Evolutionary conservation across 2,329 filamentous ascomycete genomes (phyloP).

Genomic region (Botrytis tulipae): DNA sequence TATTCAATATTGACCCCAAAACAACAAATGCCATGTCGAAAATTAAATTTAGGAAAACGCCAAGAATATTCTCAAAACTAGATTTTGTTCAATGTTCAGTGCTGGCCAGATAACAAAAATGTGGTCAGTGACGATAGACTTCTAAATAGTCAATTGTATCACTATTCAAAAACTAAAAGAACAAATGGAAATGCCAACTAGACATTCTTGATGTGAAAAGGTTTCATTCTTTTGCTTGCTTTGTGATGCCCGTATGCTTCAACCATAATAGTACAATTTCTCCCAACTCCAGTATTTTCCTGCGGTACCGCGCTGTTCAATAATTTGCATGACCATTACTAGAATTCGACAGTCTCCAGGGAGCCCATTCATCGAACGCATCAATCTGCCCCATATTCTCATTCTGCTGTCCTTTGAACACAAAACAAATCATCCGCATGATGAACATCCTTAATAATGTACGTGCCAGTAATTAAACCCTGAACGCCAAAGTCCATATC

Average conservation of each 20-base stretch:
- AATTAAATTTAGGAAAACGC: not conserved
- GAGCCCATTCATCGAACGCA: not conserved
- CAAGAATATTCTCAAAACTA: not conserved
- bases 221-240: not conserved
- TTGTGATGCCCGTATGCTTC: not conserved
- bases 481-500: slow-evolving; percentile 8
- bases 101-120: not conserved
- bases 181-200: not conserved
- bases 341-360: not conserved
- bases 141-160: not conserved
- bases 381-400: not conserved
- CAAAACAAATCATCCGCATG: not conserved
- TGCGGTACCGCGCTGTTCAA: not conserved
- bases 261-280: not conserved
- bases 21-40: not conserved
- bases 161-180: not conserved
- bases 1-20: not conserved
- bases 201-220: not conserved
- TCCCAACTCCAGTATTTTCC: slow-evolving; percentile 12
- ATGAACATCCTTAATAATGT: not conserved
- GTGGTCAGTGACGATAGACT: not conserved
- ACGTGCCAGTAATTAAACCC: slow-evolving; percentile 9
- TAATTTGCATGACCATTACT: not conserved
- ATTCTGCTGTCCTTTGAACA: not conserved
- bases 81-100: not conserved